phyloP scores from a whole-genome alignment of 768 basidiomycete species.

The Rhodotorula kratochvilovae region DNA sequence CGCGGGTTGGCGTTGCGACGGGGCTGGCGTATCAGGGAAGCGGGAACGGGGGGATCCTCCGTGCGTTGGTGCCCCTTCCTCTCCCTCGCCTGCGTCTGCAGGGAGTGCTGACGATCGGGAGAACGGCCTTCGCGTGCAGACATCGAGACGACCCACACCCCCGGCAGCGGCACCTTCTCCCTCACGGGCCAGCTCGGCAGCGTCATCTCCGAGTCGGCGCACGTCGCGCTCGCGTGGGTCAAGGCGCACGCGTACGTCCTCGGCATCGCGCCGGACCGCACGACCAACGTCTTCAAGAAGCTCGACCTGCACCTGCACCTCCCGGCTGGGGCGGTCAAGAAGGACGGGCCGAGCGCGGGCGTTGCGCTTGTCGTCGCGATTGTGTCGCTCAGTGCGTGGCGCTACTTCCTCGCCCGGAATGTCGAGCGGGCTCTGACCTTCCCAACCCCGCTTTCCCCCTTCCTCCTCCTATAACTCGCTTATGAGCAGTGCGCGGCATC shows the following conservation, averaged over 20 bases:
- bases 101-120: not conserved
- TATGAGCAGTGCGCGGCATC: slow-evolving; percentile 20
- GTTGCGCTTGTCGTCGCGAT: slow-evolving; percentile 85
- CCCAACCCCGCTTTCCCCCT: not conserved
- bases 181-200: slow-evolving; percentile 81
- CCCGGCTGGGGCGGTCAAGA: slow-evolving; percentile 84
- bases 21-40: slow-evolving; percentile 46
- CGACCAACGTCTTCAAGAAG: slow-evolving; percentile 55
- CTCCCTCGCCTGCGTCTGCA: not conserved
- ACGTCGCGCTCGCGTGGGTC: slow-evolving; percentile 87
- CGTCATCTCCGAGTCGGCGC: slow-evolving; percentile 86
- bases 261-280: slow-evolving; percentile 39
- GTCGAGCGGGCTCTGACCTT: slow-evolving; percentile 51
- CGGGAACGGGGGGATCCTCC: slow-evolving; percentile 45
- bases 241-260: slow-evolving; percentile 55
- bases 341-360: slow-evolving; percentile 88
- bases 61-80: slow-evolving; percentile 1
- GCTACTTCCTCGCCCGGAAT: slow-evolving; percentile 58
- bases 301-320: slow-evolving; percentile 80
- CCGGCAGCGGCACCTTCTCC: slow-evolving; percentile 68
- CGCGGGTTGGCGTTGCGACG: slow-evolving; percentile 34
- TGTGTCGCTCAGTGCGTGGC: slow-evolving; percentile 64
- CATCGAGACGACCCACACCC: slow-evolving; percentile 74
- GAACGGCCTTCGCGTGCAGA: slow-evolving; percentile 51
- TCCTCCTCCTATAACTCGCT: not conserved